Evolutionary conservation across 2,329 filamentous ascomycete genomes (phyloP), one percentile per base, ranked within the genome.

Genomic region (Fusarium cyanostomum): DNA sequence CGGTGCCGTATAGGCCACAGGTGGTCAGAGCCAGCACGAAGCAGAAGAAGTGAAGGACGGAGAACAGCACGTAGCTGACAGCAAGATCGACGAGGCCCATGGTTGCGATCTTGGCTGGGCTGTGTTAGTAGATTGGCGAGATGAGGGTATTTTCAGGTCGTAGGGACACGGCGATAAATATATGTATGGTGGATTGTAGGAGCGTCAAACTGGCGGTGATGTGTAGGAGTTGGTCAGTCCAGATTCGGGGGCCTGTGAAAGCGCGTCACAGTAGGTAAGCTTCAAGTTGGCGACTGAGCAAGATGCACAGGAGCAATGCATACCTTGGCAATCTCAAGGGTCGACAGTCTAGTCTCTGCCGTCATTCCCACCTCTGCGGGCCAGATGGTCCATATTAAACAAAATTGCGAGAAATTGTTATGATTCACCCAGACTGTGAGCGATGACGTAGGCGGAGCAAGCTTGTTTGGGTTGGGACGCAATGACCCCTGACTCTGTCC

Each of bases 1-100:
- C 90, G 21, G 83, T 77, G 31, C 88, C 91, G 66, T 95, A 97
- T 16, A 97, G 85, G 1, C 90, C 93, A 64, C 89, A 88, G 52
- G 95, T 90, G 2, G 90, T 85, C 55, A 96, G 78, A 12, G 88
- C 92, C 64, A 96, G 82, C 55, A 91, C 83, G 71, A 97, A 89
- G 72, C 94, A 91, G 59, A 89, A 77, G 74, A 94, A 82, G 73
- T 94, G 90, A n/a, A 93, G 78, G 64, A 83, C 65, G 21, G 82
- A 78, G 72, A 90, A 89, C 66, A 81, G 71, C 67, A 88, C 67
- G 64, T 85, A 86, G 74, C 80, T 78, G 70, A 76, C 51, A 16
- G 79, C 71, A 49, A 82, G 74, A 58, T 77, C 79, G 45, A 80
- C 71, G 57, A 82, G 51, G 43, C 79, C 80, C 82, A 84, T 84